Evolutionary conservation across 495 filamentous ascomycete species (phyloP).

Genomic region (Aspergillus panamensis): DNA sequence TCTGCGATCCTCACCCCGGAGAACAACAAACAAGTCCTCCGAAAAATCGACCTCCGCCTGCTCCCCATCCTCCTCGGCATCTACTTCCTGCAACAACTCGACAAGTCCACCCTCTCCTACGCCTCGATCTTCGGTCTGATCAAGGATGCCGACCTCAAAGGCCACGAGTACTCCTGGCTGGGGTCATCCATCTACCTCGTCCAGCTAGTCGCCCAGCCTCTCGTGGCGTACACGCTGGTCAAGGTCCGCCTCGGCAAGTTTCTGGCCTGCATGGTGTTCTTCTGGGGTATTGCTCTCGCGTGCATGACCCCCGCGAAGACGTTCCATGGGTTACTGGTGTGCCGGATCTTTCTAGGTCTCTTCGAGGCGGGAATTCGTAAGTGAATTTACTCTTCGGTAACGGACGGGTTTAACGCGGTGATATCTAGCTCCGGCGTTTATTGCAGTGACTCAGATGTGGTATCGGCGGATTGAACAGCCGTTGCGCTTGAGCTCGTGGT

Average conservation of each 20-base stretch:
- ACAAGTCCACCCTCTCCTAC: constrained; percentile 57
- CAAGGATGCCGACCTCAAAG: constrained; percentile 41
- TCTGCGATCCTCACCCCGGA: constrained; percentile 46
- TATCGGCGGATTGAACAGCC: constrained; percentile 59
- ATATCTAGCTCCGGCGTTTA: constrained; percentile 51
- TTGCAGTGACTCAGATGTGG: constrained; percentile 63
- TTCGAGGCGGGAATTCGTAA: constrained; percentile 54
- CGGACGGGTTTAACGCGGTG: constrained; percentile 3
- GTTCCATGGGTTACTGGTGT: constrained; percentile 53
- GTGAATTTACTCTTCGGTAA: no score
- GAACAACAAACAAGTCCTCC: constrained; percentile 51
- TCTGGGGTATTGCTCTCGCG: constrained; percentile 56
- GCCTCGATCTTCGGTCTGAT: constrained; percentile 49
- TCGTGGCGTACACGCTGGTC: constrained; percentile 38
- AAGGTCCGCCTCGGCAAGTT: constrained; percentile 48
- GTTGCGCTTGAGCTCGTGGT: constrained; percentile 55
- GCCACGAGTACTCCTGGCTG: constrained; percentile 53
- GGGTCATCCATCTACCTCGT: constrained; percentile 48
- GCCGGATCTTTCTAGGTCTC: constrained; percentile 59
- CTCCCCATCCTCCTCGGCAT: constrained; percentile 47
- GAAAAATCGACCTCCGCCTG: constrained; percentile 52
- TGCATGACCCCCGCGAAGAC: constrained; percentile 54
- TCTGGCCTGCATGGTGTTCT: constrained; percentile 53
- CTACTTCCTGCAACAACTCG: constrained; percentile 52
- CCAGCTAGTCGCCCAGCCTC: constrained; percentile 46